phyloP scores from a whole-genome alignment of 2,329 filamentous ascomycete species.

The Scytalidium sp. region DNA sequence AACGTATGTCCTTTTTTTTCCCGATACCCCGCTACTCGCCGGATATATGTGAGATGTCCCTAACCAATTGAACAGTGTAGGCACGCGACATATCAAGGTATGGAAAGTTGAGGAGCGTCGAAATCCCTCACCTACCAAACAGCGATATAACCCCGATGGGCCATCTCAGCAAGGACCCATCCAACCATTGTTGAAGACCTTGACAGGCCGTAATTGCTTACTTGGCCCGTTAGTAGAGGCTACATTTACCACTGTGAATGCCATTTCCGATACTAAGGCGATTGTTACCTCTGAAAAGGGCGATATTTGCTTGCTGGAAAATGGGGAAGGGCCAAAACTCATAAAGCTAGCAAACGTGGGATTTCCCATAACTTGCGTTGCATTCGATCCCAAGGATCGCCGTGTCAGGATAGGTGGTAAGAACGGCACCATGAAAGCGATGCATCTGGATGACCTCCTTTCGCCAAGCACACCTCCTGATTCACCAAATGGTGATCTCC shows the following conservation, averaged over 20 bases:
- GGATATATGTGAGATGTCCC: neutral
- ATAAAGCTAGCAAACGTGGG: conserved; percentile 62
- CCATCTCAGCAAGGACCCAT: conserved; percentile 29
- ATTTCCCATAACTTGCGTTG: conserved; percentile 49
- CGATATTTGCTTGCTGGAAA: conserved; percentile 85
- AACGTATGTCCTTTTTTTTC: conserved; percentile 47
- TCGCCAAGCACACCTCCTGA: conserved; percentile 25
- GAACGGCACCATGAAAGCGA: conserved; percentile 40
- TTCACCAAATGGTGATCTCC: conserved; percentile 18
- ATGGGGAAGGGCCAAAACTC: conserved; percentile 68
- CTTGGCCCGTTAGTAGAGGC: conserved; percentile 78
- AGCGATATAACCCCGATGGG: conserved; percentile 49
- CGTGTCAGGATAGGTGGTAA: conserved; percentile 33
- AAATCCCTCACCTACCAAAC: conserved; percentile 60
- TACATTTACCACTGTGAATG: conserved; percentile 75
- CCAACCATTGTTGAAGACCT: conserved; percentile 57
- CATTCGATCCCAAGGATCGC: conserved; percentile 30
- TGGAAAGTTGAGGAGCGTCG: conserved; percentile 77
- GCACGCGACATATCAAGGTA: conserved; percentile 87
- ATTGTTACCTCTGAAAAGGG: conserved; percentile 86
- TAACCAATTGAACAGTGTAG: conserved; percentile 45
- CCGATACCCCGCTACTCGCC: neutral
- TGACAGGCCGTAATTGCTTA: conserved; percentile 84
- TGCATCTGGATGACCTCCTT: conserved; percentile 44
- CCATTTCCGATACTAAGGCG: conserved; percentile 69